Evolutionary conservation across 2,329 filamentous ascomycete species (phyloP), one percentile per base, ranked within the genome.

Genomic region (Macrophomina phaseolina): DNA sequence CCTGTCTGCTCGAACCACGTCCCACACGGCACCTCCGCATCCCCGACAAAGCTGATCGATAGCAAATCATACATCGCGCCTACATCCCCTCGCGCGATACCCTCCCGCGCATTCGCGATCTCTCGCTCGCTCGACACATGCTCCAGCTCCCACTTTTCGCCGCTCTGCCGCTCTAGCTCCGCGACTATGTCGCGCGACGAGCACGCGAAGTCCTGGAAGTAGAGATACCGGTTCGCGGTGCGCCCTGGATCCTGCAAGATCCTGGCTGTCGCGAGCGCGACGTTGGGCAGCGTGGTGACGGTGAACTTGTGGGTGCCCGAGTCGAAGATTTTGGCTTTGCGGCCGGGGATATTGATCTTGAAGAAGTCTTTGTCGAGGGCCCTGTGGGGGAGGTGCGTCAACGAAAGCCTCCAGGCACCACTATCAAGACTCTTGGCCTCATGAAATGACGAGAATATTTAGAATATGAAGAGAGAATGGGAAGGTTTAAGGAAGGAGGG

Each of bases 161-260:
- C 68, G 4, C 49, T 68, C 36, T 68, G 60, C 42, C 32, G 65
- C 53, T 74, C 72, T 9, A 73, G n/a, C 28, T 46, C 64, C 1
- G 55, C 65, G 0, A 75, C 46, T 16, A 75, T 69, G 7, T 70
- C 68, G 7, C 65, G 52, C 5, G 65, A 38, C 8, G 60, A 68
- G 5, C 67, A 68, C n/a, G 64, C 52, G 46, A 75, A 74, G 61
- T 74, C 73, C 6, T 52, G 62, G 1, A 74, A 67, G 64, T 69
- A 75, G 12, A 75, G 64, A 45, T 74, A 71, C 55, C 67, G 68
- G 36, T 76, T 74, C 5, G 64, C 69, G 1, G 72, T 70, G 11
- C 52, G 11, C 0, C 63, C 66, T 0, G 67, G 61, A 2, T 68
- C 9, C 42, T n/a, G 42, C 9, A 45, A 14, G 2, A 58, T 51